phyloP scores from a whole-genome alignment of 257 asterid genomes.

The Nicotiana tabacum region DNA sequence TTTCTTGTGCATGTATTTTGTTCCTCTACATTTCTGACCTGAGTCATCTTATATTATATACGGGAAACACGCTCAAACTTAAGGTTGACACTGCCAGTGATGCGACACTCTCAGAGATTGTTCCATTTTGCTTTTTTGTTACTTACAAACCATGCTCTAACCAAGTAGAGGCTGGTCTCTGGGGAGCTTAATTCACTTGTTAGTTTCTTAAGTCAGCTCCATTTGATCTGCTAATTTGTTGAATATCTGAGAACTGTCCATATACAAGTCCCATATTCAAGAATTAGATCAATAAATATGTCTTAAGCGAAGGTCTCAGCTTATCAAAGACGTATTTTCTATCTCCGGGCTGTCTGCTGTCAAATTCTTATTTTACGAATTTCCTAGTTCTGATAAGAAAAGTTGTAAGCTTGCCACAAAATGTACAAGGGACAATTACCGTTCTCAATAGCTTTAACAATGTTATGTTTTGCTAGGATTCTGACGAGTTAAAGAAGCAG shows the following conservation, averaged over 20 bases:
- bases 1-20: neutral
- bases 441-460: neutral
- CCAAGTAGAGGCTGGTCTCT: neutral
- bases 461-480: constrained; percentile 41
- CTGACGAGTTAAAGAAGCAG: constrained; percentile 71
- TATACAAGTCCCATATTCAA: too few species aligned
- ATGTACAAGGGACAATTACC: neutral
- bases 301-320: too few species aligned
- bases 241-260: too few species aligned
- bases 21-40: neutral
- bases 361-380: too few species aligned
- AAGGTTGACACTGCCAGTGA: neutral
- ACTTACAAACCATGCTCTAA: neutral
- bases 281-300: too few species aligned
- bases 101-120: neutral
- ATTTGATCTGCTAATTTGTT: too few species aligned
- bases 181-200: neutral
- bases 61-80: neutral
- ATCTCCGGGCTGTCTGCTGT: too few species aligned
- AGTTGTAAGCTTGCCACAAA: too few species aligned
- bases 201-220: neutral
- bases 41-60: neutral
- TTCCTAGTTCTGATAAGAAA: too few species aligned
- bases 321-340: too few species aligned
- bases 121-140: neutral